Percentiles rank a stretch among this genome's conserved stretches.
Evolutionary conservation across 441 rosid species (phyloP).

Genomic region (Jatropha podagrica): DNA sequence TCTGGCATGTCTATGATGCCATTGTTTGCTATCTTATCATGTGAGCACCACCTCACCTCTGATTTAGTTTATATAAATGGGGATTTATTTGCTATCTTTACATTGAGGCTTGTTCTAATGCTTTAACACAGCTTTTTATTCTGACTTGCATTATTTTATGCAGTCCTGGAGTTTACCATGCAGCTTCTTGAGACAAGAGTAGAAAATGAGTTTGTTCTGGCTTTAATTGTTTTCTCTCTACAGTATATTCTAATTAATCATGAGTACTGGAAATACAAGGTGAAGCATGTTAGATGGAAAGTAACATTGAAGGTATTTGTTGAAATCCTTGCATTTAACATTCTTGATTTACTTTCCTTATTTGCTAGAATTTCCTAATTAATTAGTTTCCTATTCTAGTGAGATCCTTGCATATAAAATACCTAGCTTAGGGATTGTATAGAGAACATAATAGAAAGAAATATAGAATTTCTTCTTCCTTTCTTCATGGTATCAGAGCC

Average conservation of each 20-base stretch:
- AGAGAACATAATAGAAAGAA: too few relatives aligned
- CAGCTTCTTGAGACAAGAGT: slow-evolving; percentile 74
- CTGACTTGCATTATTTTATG: slow-evolving; percentile 37
- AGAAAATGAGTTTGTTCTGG: slow-evolving; percentile 63
- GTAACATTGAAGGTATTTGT: slow-evolving; percentile 69
- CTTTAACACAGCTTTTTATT: not conserved
- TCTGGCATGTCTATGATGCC: not conserved
- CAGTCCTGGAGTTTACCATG: slow-evolving; percentile 86
- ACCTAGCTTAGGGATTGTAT: too few relatives aligned
- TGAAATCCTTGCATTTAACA: too few relatives aligned
- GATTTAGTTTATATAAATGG: not conserved
- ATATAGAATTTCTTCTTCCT: too few relatives aligned
- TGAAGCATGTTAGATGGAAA: slow-evolving; percentile 72
- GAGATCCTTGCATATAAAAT: too few relatives aligned
- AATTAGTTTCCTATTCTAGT: too few relatives aligned
- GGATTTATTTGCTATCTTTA: not conserved
- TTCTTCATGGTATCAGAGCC: too few relatives aligned
- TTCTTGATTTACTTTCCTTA: too few relatives aligned
- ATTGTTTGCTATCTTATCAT: not conserved
- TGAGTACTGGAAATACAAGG: slow-evolving; percentile 85
- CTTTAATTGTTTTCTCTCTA: slow-evolving; percentile 70
- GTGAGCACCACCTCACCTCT: not conserved
- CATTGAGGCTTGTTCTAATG: slow-evolving; percentile 5
- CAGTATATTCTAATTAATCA: slow-evolving; percentile 86
- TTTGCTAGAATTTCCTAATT: too few relatives aligned